A percentile compares a stretch with the other conserved stretches of the same genome.
These are phyloP conservation scores for Spiraea crenata DNA, from an alignment of 331 rosid species.

Conservation along the genomic window DNA sequence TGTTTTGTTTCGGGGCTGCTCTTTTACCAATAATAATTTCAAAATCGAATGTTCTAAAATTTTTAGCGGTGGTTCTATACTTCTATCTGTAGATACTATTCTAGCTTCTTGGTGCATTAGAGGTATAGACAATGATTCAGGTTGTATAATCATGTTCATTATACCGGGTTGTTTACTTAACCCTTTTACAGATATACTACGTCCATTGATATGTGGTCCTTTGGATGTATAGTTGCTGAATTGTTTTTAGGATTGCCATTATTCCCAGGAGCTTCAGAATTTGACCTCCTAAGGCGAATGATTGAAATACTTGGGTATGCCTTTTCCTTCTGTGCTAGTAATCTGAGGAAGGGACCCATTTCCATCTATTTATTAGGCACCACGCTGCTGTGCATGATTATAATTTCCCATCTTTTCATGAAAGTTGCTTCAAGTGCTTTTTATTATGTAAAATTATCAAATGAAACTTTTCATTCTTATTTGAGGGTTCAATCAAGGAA, in stretches of 20 bases:
- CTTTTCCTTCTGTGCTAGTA: constrained; percentile 11
- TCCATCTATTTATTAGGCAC: background rate
- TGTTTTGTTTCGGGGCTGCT: background rate
- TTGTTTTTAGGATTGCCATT: constrained; percentile 94
- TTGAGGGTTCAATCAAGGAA: background rate
- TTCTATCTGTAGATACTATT: background rate
- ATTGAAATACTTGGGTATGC: constrained; percentile 92
- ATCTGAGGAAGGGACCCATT: too few relatives aligned
- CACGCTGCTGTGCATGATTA: background rate
- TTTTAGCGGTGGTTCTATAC: background rate
- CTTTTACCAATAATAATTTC: background rate
- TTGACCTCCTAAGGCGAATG: constrained; percentile 92
- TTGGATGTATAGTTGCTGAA: constrained; percentile 99
- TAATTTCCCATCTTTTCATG: background rate
- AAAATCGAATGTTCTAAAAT: background rate
- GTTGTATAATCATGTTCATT: constrained; percentile 13
- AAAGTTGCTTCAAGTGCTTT: background rate
- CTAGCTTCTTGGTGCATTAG: background rate
- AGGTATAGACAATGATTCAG: background rate
- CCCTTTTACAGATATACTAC: constrained; percentile 69
- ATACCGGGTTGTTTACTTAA: constrained; percentile 42
- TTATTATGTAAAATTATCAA: too few relatives aligned
- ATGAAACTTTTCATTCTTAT: too few relatives aligned
- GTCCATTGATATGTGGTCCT: constrained; percentile 99
- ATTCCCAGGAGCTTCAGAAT: constrained; percentile 99